Percentiles rank a stretch among this genome's conserved stretches.
Conservation (phyloP, 352 stramenopile species). For the Lagenidium sp. region DNA sequence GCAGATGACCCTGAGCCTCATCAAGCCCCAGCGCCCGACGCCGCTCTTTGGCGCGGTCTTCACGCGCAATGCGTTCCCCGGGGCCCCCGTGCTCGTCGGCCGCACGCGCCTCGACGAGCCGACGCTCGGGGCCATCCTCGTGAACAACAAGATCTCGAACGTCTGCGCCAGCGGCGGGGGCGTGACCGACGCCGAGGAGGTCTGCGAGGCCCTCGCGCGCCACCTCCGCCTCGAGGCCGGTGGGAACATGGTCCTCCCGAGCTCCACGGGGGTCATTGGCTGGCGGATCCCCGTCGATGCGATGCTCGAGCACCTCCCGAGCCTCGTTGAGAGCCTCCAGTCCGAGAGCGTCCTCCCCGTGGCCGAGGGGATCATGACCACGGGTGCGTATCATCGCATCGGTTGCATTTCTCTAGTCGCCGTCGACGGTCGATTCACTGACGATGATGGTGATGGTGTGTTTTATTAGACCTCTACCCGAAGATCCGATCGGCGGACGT, state of each 20-base stretch:
- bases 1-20: conserved; percentile 85
- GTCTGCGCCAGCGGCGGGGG: conserved; percentile 93
- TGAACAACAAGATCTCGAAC: conserved; percentile 99
- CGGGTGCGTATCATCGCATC: too few relatives aligned
- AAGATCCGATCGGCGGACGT: conserved; percentile 84
- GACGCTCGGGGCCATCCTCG: conserved; percentile 91
- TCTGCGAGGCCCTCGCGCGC: conserved; percentile 90
- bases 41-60: conserved; percentile 85
- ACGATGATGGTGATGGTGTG: neutral
- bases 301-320: conserved; percentile 74
- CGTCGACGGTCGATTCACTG: too few relatives aligned
- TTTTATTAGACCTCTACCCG: conserved; percentile 66
- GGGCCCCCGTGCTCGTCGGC: conserved; percentile 87
- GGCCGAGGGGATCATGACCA: conserved; percentile 97
- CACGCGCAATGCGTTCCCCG: conserved; percentile 88
- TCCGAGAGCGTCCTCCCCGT: conserved; percentile 89
- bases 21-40: conserved; percentile 80
- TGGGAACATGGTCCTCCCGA: conserved; percentile 89
- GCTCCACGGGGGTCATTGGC: conserved; percentile 97
- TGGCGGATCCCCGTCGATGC: conserved; percentile 95
- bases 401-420: too few relatives aligned
- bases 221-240: conserved; percentile 79
- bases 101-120: conserved; percentile 84
- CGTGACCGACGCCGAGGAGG: conserved; percentile 87
- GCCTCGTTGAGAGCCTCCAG: conserved; percentile 86